phyloP scores from a whole-genome alignment of 1,284 basidiomycete species.

The Austroboletus rostrupii region DNA sequence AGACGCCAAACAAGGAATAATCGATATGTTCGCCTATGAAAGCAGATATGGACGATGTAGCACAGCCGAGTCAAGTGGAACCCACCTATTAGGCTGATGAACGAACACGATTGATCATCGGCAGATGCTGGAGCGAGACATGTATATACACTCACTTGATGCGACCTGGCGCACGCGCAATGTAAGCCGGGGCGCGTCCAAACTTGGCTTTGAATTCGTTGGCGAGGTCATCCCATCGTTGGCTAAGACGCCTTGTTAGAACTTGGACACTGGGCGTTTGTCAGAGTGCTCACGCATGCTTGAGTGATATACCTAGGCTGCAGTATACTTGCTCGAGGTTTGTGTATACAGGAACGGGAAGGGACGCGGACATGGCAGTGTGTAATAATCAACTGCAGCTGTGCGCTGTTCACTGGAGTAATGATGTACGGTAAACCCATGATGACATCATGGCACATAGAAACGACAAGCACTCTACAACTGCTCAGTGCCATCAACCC shows the following conservation, averaged over 20 bases:
- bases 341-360: conserved; percentile 62
- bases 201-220: conserved; percentile 63
- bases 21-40: conserved; percentile 80
- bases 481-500: neutral
- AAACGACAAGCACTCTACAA: conserved; percentile 1
- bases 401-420: no score
- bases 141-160: conserved; percentile 58
- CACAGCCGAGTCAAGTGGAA: neutral
- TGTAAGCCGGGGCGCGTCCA: conserved; percentile 63
- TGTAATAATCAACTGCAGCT: no score
- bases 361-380: conserved; percentile 48
- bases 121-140: neutral
- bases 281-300: conserved; percentile 45
- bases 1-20: conserved; percentile 75
- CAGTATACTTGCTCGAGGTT: conserved; percentile 59
- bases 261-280: neutral
- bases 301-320: conserved; percentile 51
- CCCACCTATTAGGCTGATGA: conserved; percentile 32
- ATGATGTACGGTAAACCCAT: no score
- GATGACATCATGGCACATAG: no score
- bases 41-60: neutral
- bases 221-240: conserved; percentile 63
- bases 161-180: conserved; percentile 80
- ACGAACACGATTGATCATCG: neutral
- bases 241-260: conserved; percentile 26